A percentile compares a stretch with the other conserved stretches of the same genome.
Conservation (phyloP, 805 yeast genomes). For the Debaryomyces tyrocola region DNA sequence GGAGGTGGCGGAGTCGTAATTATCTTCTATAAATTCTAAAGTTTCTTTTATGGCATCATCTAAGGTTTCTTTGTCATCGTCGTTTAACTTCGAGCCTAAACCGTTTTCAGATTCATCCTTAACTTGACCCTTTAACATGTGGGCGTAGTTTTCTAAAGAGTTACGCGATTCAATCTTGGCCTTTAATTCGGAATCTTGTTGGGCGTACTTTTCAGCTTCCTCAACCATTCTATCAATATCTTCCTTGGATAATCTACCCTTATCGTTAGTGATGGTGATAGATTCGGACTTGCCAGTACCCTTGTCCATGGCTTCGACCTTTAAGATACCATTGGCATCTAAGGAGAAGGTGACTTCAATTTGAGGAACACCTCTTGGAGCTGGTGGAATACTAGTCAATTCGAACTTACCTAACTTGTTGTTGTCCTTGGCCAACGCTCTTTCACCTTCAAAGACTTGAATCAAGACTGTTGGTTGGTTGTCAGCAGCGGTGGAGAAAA, state of each 20-base stretch:
- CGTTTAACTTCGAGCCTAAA: conserved; percentile 77
- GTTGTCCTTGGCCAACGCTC: conserved; percentile 98
- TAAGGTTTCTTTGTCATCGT: conserved; percentile 87
- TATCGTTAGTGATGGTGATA: conserved; percentile 98
- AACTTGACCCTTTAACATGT: conserved; percentile 47
- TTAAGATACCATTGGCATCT: conserved; percentile 99
- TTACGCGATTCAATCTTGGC: conserved; percentile 43
- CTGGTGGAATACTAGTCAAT: conserved; percentile 96
- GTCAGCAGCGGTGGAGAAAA: conserved; percentile 98
- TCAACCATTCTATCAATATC: conserved; percentile 98
- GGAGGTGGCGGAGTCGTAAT: conserved; percentile 80
- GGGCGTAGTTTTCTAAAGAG: conserved; percentile 47
- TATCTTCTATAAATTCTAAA: conserved; percentile 80
- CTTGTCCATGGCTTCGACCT: conserved; percentile 98
- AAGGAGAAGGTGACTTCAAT: conserved; percentile 98
- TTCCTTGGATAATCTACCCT: conserved; percentile 94
- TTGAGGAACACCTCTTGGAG: conserved; percentile 99
- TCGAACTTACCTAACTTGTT: conserved; percentile 98
- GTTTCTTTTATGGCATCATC: conserved; percentile 86
- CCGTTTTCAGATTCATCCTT: conserved; percentile 38
- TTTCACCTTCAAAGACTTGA: conserved; percentile 99
- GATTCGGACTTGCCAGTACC: conserved; percentile 98
- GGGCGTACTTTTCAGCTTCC: conserved; percentile 89
- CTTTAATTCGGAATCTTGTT: conserved; percentile 46
- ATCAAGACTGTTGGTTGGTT: conserved; percentile 98